Base-by-base conservation (phyloP, 208 protist species). In the Trypanosoma conorhini region DNA sequence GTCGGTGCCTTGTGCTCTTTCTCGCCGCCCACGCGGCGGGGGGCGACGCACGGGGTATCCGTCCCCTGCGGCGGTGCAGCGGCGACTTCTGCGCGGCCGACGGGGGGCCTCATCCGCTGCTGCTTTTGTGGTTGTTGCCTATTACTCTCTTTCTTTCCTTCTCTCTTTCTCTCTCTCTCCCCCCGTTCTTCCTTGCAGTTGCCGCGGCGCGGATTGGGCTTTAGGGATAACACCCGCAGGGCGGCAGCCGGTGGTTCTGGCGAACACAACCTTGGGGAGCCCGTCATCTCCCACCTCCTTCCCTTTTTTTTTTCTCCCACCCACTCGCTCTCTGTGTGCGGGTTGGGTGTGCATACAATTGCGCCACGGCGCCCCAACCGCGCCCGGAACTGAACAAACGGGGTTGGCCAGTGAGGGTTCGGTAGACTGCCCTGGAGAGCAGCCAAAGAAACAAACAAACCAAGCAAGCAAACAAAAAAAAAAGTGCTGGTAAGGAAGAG, bases 111-210 rank as follows among this genome's bases (percentile, higher is more conserved):
- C 42, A 46, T 46, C 9, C 17, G 8, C 42, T 12, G 17, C 42
- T 13, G 13, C 15, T 46, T 15, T 13, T 46, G 13, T 46, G 5
- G 8, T 46, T 19, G 15, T 61, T 60, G 15, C 15, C 62, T 60
- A 12, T 66, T 21, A 70, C n/a, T 57, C 48, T 44, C 15, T 62
- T 44, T 70, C 50, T 69, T 54, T 79, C 26, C 17, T 58, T 69
- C 55, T 75, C 38, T 74, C 60, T 75, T 79, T 52, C 63, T 62
- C n/a, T n/a, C n/a, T n/a, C n/a, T n/a, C n/a, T n/a, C n/a, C n/a
- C n/a, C n/a, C n/a, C n/a, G n/a, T 40, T 74, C 0, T 61, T 67
- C 75, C 63, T 75, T 30, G 21, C 26, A 22, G 52, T 38, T 38
- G 33, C 33, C 33, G 7, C 33, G 33, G 59, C 4, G 38, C 24